These are phyloP conservation scores for Paecilomyces sp. DNA, from an alignment of 2,329 filamentous ascomycete species.

Conservation along the genomic window DNA sequence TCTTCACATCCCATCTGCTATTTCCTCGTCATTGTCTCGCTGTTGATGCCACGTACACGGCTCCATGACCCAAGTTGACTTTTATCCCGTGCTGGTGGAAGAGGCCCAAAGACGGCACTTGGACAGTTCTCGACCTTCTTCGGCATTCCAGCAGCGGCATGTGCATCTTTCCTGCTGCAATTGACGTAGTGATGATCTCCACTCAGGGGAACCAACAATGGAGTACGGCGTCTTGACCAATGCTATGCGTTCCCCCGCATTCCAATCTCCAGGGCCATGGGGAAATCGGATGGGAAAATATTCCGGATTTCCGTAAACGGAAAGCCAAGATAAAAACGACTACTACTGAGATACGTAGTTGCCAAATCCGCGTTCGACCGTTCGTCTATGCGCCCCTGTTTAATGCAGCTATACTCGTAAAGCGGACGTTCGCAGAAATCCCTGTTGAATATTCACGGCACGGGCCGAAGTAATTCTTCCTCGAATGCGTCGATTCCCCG, in stretches of 20 bases:
- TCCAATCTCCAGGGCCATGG: background rate
- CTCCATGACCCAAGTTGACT: background rate
- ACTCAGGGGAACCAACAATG: background rate
- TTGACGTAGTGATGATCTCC: background rate
- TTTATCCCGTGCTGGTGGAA: background rate
- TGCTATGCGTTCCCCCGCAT: background rate
- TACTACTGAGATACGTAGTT: background rate
- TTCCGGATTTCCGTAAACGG: background rate
- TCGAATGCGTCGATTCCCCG: constrained; percentile 27
- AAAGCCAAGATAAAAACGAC: background rate
- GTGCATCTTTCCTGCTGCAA: background rate
- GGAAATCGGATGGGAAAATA: background rate
- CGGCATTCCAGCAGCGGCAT: background rate
- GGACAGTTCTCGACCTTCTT: background rate
- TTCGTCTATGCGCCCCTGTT: background rate
- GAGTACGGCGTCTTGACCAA: background rate
- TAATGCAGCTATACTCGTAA: background rate
- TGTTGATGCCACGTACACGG: background rate
- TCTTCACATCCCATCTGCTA: no score
- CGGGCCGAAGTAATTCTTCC: constrained; percentile 16
- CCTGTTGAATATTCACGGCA: background rate
- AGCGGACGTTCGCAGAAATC: background rate
- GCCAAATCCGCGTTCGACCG: background rate
- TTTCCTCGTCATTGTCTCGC: background rate
- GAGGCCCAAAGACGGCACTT: background rate